Base-by-base conservation (phyloP, 2,329 filamentous ascomycete species). In the Phoma sp. region DNA sequence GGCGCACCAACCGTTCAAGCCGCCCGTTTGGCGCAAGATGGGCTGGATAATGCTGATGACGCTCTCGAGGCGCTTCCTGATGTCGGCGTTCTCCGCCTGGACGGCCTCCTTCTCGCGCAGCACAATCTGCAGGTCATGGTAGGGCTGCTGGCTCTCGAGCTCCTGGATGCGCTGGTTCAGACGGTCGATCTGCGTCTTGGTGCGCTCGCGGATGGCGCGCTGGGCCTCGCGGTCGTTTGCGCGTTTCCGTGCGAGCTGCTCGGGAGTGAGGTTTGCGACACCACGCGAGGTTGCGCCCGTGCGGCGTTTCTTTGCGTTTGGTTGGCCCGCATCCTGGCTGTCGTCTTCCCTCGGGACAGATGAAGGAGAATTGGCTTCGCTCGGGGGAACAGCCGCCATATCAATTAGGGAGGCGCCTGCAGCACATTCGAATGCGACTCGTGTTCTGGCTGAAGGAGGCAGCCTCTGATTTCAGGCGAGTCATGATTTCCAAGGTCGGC, bases 181-280 rank as follows among this genome's bases (percentile, higher is more conserved):
- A 6, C 77, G 78, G 70, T 93, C 89, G 63, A 95, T 95, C 73
- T 90, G 89, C 53, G 86, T 84, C 76, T 88, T 91, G 25, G 90
- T 95, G 50, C 91, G 85, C 77, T 93, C 89, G 37, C 91, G 83
- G 55, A 96, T 95, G 35, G 90, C 90, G 43, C 91, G 84, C 73
- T 96, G 91, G 27, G 91, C 91, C 74, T 96, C 90, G 53, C 91
- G 87, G 72, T 96, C 91, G 83, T 96, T 96, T 68, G 91, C 90
- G 60, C 93, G 84, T 80, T 96, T 97, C 75, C 92, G 89, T 27
- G 89, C 90, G 55, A 96, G 84, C 76, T 96, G 93, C 58, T 93
- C 89, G 5, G 91, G 89, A 9, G 91, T 96, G 70, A 96, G 82
- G 68, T 90, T 93, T 60, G 91, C 91, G 51, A 96, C 92, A 60